Base-by-base conservation (phyloP, 2,329 filamentous ascomycete genomes). In the Sporothrix brunneoviolacea region DNA sequence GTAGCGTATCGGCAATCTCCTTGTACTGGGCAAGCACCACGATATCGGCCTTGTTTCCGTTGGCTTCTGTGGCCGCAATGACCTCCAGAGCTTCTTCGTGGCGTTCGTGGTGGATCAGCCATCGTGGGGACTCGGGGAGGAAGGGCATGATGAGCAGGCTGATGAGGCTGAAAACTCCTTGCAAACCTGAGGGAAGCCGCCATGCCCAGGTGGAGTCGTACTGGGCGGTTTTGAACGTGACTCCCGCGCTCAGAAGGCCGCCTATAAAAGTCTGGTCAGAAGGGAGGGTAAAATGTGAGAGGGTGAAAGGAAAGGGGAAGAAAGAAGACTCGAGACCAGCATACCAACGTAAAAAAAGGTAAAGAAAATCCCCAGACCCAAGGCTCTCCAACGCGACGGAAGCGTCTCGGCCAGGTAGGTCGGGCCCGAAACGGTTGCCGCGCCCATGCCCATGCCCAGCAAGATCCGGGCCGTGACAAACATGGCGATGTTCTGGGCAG, bases 21-120 rank as follows among this genome's bases (percentile, higher is more conserved):
- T 41, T 24, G 27, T 43, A 54, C 9, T 50, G 39, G 7, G 38
- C 39, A 22, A 43, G 40, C 12, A 53, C 45, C 1, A 43, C 18
- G 19, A 37, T 39, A 15, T 46, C 28, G 10, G 41, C 40, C 9
- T 16, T 22, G 21, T 48, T 35, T 15, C 48, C 53, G 13, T 41
- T 58, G 8, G 68, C 65, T 33, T 74, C 66, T 35, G 68, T 67
- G 49, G 65, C 62, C 1, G 69, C 66, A 0, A 76, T 61, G 0
- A 68, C 63, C 15, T 59, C 49, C 4, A 64, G 50, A 2, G 62
- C 64, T 32, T 66, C 62, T 4, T 60, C 57, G 30, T 61, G 51
- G 39, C 54, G 51, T 18, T 41, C 49, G 4, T 51, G 30, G 48
- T 54, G 48, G 33, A 45, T 28, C 15, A 55, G 49, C 48, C 51